Evolutionary conservation across 129 eudicot species (phyloP), one percentile per base, ranked within the genome.

Genomic region (Glebionis coronaria): DNA sequence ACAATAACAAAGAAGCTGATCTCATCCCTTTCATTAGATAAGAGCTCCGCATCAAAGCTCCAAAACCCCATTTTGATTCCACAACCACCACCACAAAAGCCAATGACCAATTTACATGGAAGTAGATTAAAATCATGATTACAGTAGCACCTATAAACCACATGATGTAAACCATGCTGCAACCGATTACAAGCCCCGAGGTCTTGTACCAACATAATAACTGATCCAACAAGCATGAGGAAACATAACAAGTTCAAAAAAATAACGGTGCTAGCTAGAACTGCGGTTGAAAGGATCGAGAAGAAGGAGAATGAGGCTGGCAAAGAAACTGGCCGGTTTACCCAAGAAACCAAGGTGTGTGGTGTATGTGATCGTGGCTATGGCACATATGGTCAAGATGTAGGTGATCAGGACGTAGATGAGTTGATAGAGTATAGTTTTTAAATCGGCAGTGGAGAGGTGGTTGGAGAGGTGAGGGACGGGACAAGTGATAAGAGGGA

Each of bases 51-150:
- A 56, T 31, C 80, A 88, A 44, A 3, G 93, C 69, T 55, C 55
- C 75, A n/a, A 82, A 65, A 15, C 96, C 96, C 96, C 93, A 85
- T 68, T 76, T 76, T 0, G 83, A 78, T 31, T 88, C 97, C 0
- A 70, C 83, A 25, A 85, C 85, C 2, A 72, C 85, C 23, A 89
- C 29, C 70, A 81, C 93, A 20, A 7, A 55, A 10, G 76, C 84
- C 49, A 89, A 25, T 13, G 55, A 21, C 90, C 96, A 85, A 63
- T 79, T 81, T 23, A 85, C 76, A 5, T 67, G 75, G 19, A 85
- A 60, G 50, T 69, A 75, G 56, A 83, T 38, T 12, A 69, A 3
- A 5, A 74, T 47, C 19, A 68, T 47, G 2, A 52, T 13, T 9
- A 79, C 8, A 8, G 58, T 54, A 1, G 21, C 21, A 16, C 55